Evolutionary conservation across 768 basidiomycete genomes (phyloP), one percentile per base, ranked within the genome.

Genomic region (Suillus sp.): DNA sequence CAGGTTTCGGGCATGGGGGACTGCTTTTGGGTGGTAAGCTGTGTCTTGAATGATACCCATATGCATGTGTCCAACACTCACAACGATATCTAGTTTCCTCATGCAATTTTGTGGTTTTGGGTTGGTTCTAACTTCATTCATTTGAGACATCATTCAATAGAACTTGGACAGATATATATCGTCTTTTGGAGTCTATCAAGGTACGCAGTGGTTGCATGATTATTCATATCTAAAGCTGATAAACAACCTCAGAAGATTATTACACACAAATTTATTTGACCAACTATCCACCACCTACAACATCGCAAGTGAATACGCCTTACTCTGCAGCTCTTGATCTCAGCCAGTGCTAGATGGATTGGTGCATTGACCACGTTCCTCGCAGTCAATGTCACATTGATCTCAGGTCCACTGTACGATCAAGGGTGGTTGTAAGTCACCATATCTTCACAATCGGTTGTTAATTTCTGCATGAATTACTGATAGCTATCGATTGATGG

Each of bases 381-480:
- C 14, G 66, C 78, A 14, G 62, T 82, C 22, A 72, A 74, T 1
- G 69, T 71, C 45, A 78, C 80, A 2, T 65, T 81, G 16, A 62
- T 82, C 42, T 71, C 78, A 7, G 83, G 83, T 5, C 73, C 77
- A 58, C 75, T 77, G 1, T 80, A 80, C 64, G 83, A 84, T 55
- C 70, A 72, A 25, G 83, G 83, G 59, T 79, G 80, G 70, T 82
- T 81, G 78, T 78, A 65, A 62, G 75, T 59, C 20, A 2, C 37
- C 42, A 25, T 4, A 37, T 56, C 1, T 18, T 16, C 4, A 43
- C 16, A 25, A 4, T 25, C 22, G 10, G 4, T 25, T 10, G n/a
- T 56, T 18, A 10, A 22, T 51, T 20, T 27, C 14, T 27, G 25
- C 22, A 16, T 34, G 16, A 22, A 37, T 56, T 6, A 7, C n/a